Percentiles rank a stretch among this genome's conserved stretches.
phyloP scores from a whole-genome alignment of 306 rosid genomes.

The Begonia fuchsioides region DNA sequence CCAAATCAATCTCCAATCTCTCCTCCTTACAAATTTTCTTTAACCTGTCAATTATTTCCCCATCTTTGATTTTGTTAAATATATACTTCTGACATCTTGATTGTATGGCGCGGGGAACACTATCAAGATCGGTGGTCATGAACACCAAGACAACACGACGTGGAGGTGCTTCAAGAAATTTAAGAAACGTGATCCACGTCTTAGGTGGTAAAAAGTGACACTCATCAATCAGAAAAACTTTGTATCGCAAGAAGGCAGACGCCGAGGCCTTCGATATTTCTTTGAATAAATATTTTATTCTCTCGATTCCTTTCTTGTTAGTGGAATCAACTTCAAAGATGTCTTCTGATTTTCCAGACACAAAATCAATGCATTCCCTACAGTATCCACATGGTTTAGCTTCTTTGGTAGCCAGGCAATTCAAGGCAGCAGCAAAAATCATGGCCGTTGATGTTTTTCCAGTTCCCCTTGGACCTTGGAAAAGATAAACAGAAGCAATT shows the following conservation, averaged over 20 bases:
- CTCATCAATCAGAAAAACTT: conserved; percentile 77
- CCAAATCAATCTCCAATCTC: conserved; percentile 64
- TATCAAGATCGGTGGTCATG: conserved; percentile 80
- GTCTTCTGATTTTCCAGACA: conserved; percentile 55
- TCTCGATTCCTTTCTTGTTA: conserved; percentile 71
- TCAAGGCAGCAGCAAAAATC: conserved; percentile 81
- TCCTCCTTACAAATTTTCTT: conserved; percentile 60
- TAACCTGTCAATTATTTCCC: conserved; percentile 62
- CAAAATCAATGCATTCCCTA: conserved; percentile 55
- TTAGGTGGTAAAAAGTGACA: conserved; percentile 85
- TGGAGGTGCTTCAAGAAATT: conserved; percentile 84
- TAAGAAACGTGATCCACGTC: conserved; percentile 87
- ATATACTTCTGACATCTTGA: conserved; percentile 90
- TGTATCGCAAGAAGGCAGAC: conserved; percentile 35
- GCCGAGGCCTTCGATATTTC: conserved; percentile 29
- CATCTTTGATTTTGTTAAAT: conserved; percentile 85
- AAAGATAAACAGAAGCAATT: conserved; percentile 91
- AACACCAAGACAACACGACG: conserved; percentile 66
- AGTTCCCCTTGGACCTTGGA: conserved; percentile 95
- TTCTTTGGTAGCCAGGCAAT: conserved; percentile 59
- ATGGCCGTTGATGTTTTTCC: conserved; percentile 90
- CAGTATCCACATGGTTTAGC: conserved; percentile 90
- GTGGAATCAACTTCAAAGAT: conserved; percentile 78
- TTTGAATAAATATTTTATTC: conserved; percentile 49
- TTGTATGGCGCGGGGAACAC: conserved; percentile 75